phyloP scores from a whole-genome alignment of 139 green algal genomes.

The Volvox reticuliferus region DNA sequence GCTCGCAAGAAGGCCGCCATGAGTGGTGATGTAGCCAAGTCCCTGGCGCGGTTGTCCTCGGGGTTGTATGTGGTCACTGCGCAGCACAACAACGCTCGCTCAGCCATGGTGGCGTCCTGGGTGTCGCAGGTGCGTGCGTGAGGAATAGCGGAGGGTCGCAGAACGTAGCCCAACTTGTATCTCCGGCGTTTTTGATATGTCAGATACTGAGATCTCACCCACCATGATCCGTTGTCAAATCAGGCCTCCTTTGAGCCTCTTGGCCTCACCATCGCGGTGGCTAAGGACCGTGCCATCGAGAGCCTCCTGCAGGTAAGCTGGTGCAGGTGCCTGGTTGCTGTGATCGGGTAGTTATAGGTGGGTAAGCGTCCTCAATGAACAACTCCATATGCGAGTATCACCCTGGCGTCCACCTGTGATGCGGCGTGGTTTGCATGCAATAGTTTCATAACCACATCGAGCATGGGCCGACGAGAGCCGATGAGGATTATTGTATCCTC shows the following conservation, averaged over 20 bases:
- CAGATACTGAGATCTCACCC: too few species aligned
- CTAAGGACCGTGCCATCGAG: constrained; percentile 99
- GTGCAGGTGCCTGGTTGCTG: too few species aligned
- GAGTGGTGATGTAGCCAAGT: constrained; percentile 71
- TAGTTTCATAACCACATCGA: too few species aligned
- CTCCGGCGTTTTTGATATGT: too few species aligned
- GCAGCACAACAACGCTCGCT: constrained; percentile 72
- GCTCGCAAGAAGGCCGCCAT: constrained; percentile 88
- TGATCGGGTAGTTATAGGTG: background rate
- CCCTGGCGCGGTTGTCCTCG: constrained; percentile 85
- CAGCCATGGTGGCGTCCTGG: constrained; percentile 90
- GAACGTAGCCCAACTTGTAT: too few species aligned
- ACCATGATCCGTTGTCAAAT: too few species aligned
- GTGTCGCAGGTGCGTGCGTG: constrained; percentile 73
- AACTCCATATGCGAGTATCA: too few species aligned
- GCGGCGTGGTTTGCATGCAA: too few species aligned
- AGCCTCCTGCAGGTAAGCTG: constrained; percentile 92
- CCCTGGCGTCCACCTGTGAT: too few species aligned
- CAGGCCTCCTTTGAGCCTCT: constrained; percentile 98
- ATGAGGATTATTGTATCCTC: too few species aligned
- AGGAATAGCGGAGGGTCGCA: background rate
- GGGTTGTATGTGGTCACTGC: constrained; percentile 97
- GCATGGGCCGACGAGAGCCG: too few species aligned
- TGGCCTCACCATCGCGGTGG: constrained; percentile 95
- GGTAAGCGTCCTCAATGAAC: too few species aligned